These are phyloP conservation scores for Phtheirospermum japonicum DNA, from an alignment of 257 asterid genomes.

Conservation along the genomic window DNA sequence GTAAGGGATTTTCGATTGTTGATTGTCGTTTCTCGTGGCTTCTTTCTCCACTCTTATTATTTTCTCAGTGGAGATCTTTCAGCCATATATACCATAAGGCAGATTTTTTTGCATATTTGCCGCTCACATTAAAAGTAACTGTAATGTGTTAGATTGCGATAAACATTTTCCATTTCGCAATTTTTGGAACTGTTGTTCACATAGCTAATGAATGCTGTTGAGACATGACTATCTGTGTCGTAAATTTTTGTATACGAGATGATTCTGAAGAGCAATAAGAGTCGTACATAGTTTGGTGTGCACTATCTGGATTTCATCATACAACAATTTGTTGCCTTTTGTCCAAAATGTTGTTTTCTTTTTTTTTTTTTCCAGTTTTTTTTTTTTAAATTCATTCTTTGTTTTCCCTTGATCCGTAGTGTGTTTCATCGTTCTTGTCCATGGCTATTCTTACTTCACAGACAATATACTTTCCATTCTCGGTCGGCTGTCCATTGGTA, in stretches of 20 bases:
- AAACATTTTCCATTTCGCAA: constrained; percentile 17
- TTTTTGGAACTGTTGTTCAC: constrained; percentile 23
- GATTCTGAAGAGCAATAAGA: constrained; percentile 18
- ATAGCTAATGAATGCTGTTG: neutral
- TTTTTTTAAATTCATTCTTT: neutral
- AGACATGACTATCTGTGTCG: constrained; percentile 21
- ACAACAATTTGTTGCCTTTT: neutral
- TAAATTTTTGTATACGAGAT: constrained; percentile 28
- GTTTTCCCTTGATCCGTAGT: too few species aligned
- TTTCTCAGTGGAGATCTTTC: constrained; percentile 16
- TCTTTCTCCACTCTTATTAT: constrained; percentile 4
- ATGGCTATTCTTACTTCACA: too few species aligned
- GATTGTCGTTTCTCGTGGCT: constrained; percentile 5
- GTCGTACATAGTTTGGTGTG: constrained; percentile 9
- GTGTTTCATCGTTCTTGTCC: too few species aligned
- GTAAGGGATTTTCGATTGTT: constrained; percentile 17
- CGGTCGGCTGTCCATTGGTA: too few species aligned
- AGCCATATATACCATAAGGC: constrained; percentile 19
- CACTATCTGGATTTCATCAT: neutral
- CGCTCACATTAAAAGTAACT: constrained; percentile 23
- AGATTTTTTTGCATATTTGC: constrained; percentile 20
- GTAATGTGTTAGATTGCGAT: constrained; percentile 22
- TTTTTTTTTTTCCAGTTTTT: neutral
- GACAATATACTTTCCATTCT: too few species aligned
- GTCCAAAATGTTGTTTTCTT: neutral